phyloP scores from a whole-genome alignment of 768 basidiomycete genomes.

The Mycena olivaceomarginata region DNA sequence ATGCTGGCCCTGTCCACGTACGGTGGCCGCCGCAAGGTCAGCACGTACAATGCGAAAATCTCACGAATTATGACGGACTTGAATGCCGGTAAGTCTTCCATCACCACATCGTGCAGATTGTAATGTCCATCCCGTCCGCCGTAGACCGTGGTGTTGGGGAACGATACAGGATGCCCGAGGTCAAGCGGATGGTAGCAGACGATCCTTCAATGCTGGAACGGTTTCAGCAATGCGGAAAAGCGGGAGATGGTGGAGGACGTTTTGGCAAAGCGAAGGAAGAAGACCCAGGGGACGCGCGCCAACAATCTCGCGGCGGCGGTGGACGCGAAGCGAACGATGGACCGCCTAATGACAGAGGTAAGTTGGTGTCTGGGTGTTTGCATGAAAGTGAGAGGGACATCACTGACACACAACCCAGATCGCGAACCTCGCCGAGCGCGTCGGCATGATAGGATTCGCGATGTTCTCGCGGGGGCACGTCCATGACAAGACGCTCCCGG shows the following conservation, averaged over 20 bases:
- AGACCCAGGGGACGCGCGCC: no score
- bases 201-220: not conserved
- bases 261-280: not conserved
- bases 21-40: not conserved
- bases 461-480: no score
- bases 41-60: not conserved
- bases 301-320: no score
- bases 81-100: not conserved
- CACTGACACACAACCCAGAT: no score
- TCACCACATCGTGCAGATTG: not conserved
- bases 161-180: not conserved
- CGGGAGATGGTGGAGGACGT: not conserved
- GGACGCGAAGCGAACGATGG: no score
- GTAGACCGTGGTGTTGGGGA: not conserved
- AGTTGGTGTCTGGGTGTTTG: no score
- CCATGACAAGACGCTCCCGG: no score
- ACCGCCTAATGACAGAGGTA: no score
- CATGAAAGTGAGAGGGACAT: no score
- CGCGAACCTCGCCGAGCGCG: no score
- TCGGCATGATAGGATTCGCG: no score
- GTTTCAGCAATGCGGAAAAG: not conserved
- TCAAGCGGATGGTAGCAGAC: not conserved
- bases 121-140: not conserved
- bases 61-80: not conserved
- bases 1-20: not conserved